Evolutionary conservation across 2,329 filamentous ascomycete species (phyloP).

Genomic region (Fusarium ramigenum): DNA sequence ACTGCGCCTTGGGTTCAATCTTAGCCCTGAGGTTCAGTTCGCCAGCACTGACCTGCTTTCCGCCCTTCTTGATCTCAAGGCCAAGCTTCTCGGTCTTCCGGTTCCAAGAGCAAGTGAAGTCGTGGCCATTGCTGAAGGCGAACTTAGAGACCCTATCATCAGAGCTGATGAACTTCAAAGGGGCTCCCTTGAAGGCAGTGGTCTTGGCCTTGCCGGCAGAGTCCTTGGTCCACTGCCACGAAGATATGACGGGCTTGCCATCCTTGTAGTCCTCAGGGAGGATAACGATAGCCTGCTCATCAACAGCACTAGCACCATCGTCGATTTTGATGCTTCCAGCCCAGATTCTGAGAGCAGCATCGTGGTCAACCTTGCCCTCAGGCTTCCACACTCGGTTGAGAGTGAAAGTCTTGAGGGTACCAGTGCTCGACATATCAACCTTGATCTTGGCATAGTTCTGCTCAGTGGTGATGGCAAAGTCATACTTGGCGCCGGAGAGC

Average conservation of each 20-base stretch:
- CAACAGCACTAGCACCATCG: not conserved
- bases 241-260: fast-evolving
- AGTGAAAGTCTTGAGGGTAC: too few species aligned
- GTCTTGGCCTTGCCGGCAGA: fast-evolving
- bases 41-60: not conserved
- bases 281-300: not conserved
- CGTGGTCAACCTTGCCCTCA: too few species aligned
- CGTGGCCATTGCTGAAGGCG: slow-evolving; percentile 6
- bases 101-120: slow-evolving; percentile 13
- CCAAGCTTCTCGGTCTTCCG: slow-evolving; percentile 2
- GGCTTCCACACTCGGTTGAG: too few species aligned
- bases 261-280: not conserved
- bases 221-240: not conserved
- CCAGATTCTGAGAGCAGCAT: not conserved
- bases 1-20: slow-evolving; percentile 25
- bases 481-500: too few species aligned
- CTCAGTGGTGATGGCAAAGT: too few species aligned
- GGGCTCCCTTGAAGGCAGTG: fast-evolving
- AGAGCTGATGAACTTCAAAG: not conserved
- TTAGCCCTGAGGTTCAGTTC: not conserved
- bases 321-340: not conserved
- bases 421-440: too few species aligned
- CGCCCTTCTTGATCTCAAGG: not conserved
- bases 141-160: slow-evolving; percentile 1
- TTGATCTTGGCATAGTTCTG: too few species aligned